Evolutionary conservation across 2,329 filamentous ascomycete genomes (phyloP), one percentile per base, ranked within the genome.

Genomic region (Ophiostoma piceae): DNA sequence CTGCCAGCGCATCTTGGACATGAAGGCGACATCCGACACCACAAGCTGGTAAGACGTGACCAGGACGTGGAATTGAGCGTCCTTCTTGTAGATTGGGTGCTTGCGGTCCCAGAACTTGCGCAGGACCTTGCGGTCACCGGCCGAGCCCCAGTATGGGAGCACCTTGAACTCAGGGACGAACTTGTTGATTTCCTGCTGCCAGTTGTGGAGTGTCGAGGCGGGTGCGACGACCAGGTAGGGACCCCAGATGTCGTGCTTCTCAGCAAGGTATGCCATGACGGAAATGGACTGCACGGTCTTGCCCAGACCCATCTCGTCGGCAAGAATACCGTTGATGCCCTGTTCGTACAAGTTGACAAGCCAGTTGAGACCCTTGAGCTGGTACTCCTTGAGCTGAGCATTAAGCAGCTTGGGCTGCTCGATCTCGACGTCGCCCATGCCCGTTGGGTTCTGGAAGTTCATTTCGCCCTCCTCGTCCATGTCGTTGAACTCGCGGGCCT

Each of bases 101-200:
- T 97, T 97, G 76, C 95, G 90, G 79, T 99, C 95, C 95, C 95
- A 99, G 81, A 98, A 98, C 81, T 98, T 99, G 71, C 95, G 92
- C 70, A 99, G 85, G 67, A 98, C 91, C 80, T 99, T 99, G 75
- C 95, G 89, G 77, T 99, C 95, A 72, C 90, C 92, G 14, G 93
- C 94, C 70, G 90, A 95, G 74, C 95, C 95, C 95, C 95, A 99
- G 82, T 99, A 99, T 2, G 95, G 95, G 47, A 99, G 83, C 39
- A 97, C 93, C 80, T 98, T 98, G 79, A 99, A 88, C 71, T 92
- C 88, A 0, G 95, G 95, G 1, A 99, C 94, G 78, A 99, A 99
- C 78, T 88, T 94, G 72, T 92, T 87, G 74, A 99, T 97, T 82
- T 99, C 95, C 79, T 99, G 95, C 79, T 99, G 94, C 95, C 95